A percentile compares a stretch with the other conserved stretches of the same genome.
Evolutionary conservation across 208 protist species (phyloP).

Genomic region (Phytomonas sp.): DNA sequence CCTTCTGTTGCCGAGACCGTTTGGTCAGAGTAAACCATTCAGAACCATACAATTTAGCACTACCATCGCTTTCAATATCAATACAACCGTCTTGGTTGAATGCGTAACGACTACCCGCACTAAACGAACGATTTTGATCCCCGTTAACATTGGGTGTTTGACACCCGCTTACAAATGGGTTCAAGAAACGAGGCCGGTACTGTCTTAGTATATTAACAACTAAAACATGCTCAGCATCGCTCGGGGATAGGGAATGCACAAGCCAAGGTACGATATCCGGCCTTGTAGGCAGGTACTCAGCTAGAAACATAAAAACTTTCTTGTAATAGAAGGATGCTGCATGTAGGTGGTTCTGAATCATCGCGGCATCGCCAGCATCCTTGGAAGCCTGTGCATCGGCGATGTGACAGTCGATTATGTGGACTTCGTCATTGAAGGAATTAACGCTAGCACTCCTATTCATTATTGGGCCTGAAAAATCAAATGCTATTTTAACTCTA

Average conservation of each 20-base stretch:
- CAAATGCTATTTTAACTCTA: background rate
- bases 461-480: background rate
- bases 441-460: background rate
- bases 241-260: background rate
- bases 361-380: slow-evolving; percentile 32
- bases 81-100: background rate
- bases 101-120: background rate
- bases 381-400: slow-evolving; percentile 33
- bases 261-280: background rate
- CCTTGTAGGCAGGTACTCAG: slow-evolving; percentile 35
- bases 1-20: background rate
- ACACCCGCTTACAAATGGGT: background rate
- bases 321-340: slow-evolving; percentile 64
- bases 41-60: background rate
- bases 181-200: background rate
- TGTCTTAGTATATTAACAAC: background rate
- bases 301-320: slow-evolving; percentile 51
- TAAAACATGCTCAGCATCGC: background rate
- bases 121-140: background rate
- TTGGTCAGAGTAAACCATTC: background rate
- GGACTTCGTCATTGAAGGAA: background rate
- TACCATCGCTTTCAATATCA: background rate
- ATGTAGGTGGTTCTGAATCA: slow-evolving; percentile 27
- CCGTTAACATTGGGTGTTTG: background rate
- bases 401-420: slow-evolving; percentile 13